Evolutionary conservation across 768 basidiomycete species (phyloP).

Genomic region (Panellus pusillus): DNA sequence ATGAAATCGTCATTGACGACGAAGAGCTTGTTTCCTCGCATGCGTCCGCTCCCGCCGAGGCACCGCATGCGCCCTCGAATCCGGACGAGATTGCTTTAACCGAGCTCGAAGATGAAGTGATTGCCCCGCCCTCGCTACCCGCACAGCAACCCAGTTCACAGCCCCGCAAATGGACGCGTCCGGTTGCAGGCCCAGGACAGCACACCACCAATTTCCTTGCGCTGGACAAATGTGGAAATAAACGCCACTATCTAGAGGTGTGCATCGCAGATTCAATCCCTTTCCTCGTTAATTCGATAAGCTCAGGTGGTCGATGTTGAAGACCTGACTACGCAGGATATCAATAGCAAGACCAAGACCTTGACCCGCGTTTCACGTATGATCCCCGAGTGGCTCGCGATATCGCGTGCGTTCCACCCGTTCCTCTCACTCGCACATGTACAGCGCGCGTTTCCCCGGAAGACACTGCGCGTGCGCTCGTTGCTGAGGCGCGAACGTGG

Average conservation of each 20-base stretch:
- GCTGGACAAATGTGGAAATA: conserved; percentile 85
- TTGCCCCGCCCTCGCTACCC: conserved; percentile 13
- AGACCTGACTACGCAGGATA: no score
- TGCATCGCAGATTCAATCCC: not conserved
- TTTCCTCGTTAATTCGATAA: not conserved
- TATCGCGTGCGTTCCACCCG: conserved; percentile 83
- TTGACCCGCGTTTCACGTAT: conserved; percentile 47
- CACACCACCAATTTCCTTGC: conserved; percentile 71
- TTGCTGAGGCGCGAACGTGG: conserved; percentile 70
- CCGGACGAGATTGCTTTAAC: conserved; percentile 3
- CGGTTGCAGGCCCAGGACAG: conserved; percentile 14
- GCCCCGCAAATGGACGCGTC: conserved; percentile 8
- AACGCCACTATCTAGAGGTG: conserved; percentile 81
- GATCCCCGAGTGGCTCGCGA: conserved; percentile 95
- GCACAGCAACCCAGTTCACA: not conserved
- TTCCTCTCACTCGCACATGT: conserved; percentile 58
- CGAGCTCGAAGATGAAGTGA: conserved; percentile 31
- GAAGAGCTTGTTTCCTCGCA: not conserved
- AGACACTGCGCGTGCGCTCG: conserved; percentile 50
- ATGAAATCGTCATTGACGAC: conserved; percentile 12
- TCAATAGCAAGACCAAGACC: not conserved
- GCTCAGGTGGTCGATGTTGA: conserved; percentile 67
- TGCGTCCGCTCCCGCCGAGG: not conserved
- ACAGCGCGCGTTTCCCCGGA: conserved; percentile 67
- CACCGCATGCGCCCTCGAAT: not conserved